Evolutionary conservation across 2,329 filamentous ascomycete species (phyloP).

Genomic region (Sclerotiophoma versabilis): DNA sequence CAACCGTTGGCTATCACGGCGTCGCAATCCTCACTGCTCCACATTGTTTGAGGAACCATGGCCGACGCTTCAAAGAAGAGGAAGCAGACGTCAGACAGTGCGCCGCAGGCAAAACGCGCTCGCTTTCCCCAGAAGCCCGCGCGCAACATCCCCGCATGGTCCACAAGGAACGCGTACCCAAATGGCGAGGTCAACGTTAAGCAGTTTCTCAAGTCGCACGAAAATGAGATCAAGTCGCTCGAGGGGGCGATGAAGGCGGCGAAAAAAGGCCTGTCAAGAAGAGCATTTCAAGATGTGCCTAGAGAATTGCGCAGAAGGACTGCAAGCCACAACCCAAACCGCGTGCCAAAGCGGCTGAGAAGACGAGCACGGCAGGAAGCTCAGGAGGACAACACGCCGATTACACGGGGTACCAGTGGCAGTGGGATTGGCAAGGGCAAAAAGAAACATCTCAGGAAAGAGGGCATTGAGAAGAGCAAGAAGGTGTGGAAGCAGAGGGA

Average conservation of each 20-base stretch:
- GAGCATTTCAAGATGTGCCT: conserved; percentile 92
- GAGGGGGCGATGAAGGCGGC: conserved; percentile 82
- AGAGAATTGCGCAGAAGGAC: conserved; percentile 83
- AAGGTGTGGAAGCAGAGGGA: conserved; percentile 66
- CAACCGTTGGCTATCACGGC: conserved; percentile 23
- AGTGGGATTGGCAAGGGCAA: conserved; percentile 59
- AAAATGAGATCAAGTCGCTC: conserved; percentile 87
- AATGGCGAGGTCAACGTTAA: conserved; percentile 84
- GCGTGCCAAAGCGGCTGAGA: conserved; percentile 80
- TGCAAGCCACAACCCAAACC: conserved; percentile 93
- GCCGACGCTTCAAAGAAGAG: conserved; percentile 33
- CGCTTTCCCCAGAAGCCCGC: conserved; percentile 37
- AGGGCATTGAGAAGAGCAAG: conserved; percentile 76
- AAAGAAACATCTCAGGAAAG: conserved; percentile 67
- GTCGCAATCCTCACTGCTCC: conserved; percentile 13
- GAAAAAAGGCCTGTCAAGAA: conserved; percentile 67
- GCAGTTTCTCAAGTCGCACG: conserved; percentile 81
- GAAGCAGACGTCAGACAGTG: conserved; percentile 25
- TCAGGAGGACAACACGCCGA: conserved; percentile 88
- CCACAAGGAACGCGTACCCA: conserved; percentile 60
- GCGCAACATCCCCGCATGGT: conserved; percentile 39
- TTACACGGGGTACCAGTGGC: conserved; percentile 70
- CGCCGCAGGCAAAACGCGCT: conserved; percentile 29
- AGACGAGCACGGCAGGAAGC: conserved; percentile 75
- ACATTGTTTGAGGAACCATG: conserved; percentile 16